Evolutionary conservation across 108 stramenopile genomes (phyloP).

Genomic region (Thalassiosira profunda): DNA sequence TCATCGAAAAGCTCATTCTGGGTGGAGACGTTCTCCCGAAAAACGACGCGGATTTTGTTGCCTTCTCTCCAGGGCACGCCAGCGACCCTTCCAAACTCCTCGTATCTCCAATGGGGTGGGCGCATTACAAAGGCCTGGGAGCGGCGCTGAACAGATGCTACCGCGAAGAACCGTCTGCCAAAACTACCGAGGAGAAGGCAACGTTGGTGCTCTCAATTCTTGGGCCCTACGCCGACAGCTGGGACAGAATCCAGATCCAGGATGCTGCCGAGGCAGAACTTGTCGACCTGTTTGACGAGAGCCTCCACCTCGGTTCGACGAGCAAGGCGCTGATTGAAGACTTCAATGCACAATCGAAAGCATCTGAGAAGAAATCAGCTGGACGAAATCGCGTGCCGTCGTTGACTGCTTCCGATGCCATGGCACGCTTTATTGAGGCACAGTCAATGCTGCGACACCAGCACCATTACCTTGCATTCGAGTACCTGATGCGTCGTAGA

Average conservation of each 20-base stretch:
- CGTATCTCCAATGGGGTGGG: slow-evolving; percentile 44
- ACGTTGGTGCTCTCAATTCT: slow-evolving; percentile 48
- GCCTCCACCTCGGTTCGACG: slow-evolving; percentile 21
- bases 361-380: too few relatives aligned
- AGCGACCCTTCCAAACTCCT: slow-evolving; percentile 29
- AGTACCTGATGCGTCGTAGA: slow-evolving; percentile 66
- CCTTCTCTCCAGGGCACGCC: slow-evolving; percentile 63
- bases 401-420: slow-evolving; percentile 80
- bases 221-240: slow-evolving; percentile 68
- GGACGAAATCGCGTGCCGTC: slow-evolving; percentile 20
- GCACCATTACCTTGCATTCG: slow-evolving; percentile 54
- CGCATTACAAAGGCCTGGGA: slow-evolving; percentile 66
- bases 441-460: slow-evolving; percentile 71
- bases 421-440: slow-evolving; percentile 85
- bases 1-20: slow-evolving; percentile 74
- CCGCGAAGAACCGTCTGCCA: slow-evolving; percentile 22
- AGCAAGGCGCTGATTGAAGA: slow-evolving; percentile 7
- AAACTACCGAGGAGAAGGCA: slow-evolving; percentile 38
- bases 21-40: slow-evolving; percentile 64
- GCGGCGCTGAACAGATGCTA: slow-evolving; percentile 64
- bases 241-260: slow-evolving; percentile 70
- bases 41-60: slow-evolving; percentile 69
- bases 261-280: slow-evolving; percentile 82
- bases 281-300: slow-evolving; percentile 77
- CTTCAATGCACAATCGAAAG: slow-evolving; percentile 9